Conservation (phyloP, 2,329 filamentous ascomycete species). For the Arthrobotrys entomopaga region DNA sequence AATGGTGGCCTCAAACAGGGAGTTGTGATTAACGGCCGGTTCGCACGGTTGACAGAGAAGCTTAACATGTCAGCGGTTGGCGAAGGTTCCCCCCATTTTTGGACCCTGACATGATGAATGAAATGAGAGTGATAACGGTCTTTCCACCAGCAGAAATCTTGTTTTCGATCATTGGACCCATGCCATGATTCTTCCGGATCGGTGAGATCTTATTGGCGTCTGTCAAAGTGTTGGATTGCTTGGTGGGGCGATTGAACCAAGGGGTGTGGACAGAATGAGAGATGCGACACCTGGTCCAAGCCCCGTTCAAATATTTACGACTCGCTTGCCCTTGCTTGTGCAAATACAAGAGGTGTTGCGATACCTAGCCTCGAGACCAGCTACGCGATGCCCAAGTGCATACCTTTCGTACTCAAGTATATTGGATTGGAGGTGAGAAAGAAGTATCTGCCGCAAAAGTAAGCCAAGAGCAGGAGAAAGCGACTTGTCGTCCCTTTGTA, state of each 20-base stretch:
- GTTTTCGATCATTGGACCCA: slow-evolving; percentile 35
- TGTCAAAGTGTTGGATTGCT: slow-evolving; percentile 5
- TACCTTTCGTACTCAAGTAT: too few relatives aligned
- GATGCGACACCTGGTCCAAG: slow-evolving; percentile 29
- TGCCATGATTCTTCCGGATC: slow-evolving; percentile 30
- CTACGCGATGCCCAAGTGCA: too few relatives aligned
- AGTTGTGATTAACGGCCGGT: slow-evolving; percentile 43
- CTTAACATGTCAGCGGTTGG: slow-evolving; percentile 24
- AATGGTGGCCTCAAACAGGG: slow-evolving; percentile 25
- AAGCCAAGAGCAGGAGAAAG: background rate
- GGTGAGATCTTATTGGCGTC: slow-evolving; percentile 42
- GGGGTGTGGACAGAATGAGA: slow-evolving; percentile 1
- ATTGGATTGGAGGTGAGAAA: too few relatives aligned
- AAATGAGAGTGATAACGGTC: slow-evolving; percentile 46
- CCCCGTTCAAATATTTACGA: too few relatives aligned
- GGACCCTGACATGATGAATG: slow-evolving; percentile 39
- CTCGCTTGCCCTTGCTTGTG: slow-evolving; percentile 45
- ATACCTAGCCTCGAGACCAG: too few relatives aligned
- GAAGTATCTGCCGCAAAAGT: background rate
- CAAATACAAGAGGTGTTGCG: slow-evolving; percentile 6
- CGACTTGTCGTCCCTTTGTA: slow-evolving; percentile 13
- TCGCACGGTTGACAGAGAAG: slow-evolving; percentile 48
- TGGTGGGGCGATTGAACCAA: background rate
- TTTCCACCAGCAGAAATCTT: slow-evolving; percentile 12
- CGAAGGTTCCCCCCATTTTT: slow-evolving; percentile 33